Base-by-base conservation (phyloP, 1,284 basidiomycete genomes). In the Peniophora sp. region DNA sequence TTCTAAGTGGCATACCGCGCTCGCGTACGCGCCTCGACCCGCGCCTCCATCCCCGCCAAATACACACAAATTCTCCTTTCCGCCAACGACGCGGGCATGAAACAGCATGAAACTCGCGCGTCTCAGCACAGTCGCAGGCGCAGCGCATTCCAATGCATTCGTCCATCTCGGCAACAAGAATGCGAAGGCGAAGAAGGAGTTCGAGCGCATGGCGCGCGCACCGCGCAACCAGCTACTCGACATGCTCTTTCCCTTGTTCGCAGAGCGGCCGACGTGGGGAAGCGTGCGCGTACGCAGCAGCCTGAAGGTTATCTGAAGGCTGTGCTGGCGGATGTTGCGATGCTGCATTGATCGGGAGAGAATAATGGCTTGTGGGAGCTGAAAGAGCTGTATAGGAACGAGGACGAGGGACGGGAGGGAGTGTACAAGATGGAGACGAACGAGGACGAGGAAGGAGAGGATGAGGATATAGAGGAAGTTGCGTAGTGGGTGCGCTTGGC, bases 241-340 rank as follows among this genome's bases (percentile, higher is more conserved):
- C 66, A 69, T 87, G 55, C 77, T 98, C 25, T 96, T 97, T 66
- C 63, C 69, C 1, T 72, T 86, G 8, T 98, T 96, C 72, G 79
- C 81, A 52, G 81, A 90, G 50, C 79, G 81, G 53, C 81, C 87
- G 35, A 85, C 85, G 56, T 97, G 93, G 93, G 75, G 82, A 53
- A 83, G 49, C 79, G 91, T 45, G 82, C 88, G 55, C 83, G 81
- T 50, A 90, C 89, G 0, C 85, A 94, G 63, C 95, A 98, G 67
- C 95, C 95, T 1, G 91, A 96, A 65, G 82, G 76, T 14, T 97
- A 93, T 66, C 78, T 98, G 52, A 90, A 93, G 59, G 92, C 97
- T 59, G 84, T 92, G 0, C 69, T 98, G 48, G 73, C 71, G 43
- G 87, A 92, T 56, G 85, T 97, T 46, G 94, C 90, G 1, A 81